These are phyloP conservation scores for Wickerhamiella parazyma DNA, from an alignment of 805 yeast species.

Conservation along the genomic window DNA sequence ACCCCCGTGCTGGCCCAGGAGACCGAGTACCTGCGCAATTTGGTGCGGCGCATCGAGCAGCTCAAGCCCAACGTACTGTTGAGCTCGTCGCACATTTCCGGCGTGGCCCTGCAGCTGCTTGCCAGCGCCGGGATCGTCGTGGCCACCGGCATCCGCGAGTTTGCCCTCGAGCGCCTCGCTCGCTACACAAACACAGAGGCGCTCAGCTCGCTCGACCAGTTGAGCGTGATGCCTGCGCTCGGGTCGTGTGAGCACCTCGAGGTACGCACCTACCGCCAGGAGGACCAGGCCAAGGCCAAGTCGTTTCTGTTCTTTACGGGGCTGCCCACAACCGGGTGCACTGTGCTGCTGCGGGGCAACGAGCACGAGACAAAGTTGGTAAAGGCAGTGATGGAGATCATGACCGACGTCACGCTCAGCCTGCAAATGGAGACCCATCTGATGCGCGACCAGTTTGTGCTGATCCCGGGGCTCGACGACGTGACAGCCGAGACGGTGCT, in stretches of 20 bases:
- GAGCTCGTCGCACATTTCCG: constrained; percentile 68
- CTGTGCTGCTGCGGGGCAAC: constrained; percentile 69
- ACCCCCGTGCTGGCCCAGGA: constrained; percentile 82
- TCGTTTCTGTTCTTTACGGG: constrained; percentile 74
- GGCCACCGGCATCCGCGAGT: constrained; percentile 65
- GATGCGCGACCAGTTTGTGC: constrained; percentile 55
- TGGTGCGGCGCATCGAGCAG: constrained; percentile 64
- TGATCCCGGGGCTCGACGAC: constrained; percentile 23
- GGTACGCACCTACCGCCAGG: constrained; percentile 49
- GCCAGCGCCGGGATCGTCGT: constrained; percentile 70
- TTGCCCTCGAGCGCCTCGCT: constrained; percentile 65
- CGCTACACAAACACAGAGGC: constrained; percentile 74
- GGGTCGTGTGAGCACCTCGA: constrained; percentile 68
- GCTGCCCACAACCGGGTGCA: constrained; percentile 63
- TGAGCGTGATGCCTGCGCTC: constrained; percentile 55
- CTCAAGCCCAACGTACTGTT: constrained; percentile 68
- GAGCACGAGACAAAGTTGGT: constrained; percentile 48
- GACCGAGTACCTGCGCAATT: constrained; percentile 63
- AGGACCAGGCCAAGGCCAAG: constrained; percentile 35
- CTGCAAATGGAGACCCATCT: constrained; percentile 65
- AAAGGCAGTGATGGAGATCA: constrained; percentile 66
- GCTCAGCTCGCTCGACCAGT: constrained; percentile 70
- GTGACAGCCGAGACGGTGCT: constrained; percentile 34
- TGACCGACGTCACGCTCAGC: constrained; percentile 68
- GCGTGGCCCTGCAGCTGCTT: constrained; percentile 59